Conservation (phyloP, 306 rosid genomes). For the Erythrophleum fordii region DNA sequence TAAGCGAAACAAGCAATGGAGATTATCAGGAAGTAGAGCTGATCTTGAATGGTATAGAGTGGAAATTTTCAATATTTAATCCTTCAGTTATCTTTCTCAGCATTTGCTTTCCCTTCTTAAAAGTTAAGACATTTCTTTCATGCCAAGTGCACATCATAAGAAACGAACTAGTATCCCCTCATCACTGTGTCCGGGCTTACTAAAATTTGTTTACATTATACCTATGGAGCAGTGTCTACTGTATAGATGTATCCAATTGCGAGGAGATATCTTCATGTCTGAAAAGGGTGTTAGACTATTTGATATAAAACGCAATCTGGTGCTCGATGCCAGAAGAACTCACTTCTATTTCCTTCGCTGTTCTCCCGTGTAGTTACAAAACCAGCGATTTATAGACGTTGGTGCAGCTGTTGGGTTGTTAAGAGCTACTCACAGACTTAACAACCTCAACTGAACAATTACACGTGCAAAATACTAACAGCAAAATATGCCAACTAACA, state of each 20-base stretch:
- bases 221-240: neutral
- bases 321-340: no score
- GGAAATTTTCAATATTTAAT: neutral
- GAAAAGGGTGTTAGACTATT: neutral
- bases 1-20: no score
- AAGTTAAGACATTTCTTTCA: neutral
- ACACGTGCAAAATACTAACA: no score
- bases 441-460: no score
- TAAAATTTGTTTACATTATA: neutral
- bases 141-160: neutral
- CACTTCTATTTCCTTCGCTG: no score
- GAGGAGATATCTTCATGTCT: neutral
- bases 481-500: no score
- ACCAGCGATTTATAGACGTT: no score
- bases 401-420: no score
- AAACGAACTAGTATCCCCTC: neutral
- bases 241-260: neutral
- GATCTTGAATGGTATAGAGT: neutral
- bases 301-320: no score
- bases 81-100: neutral
- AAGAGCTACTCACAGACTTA: no score
- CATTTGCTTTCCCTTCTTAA: slow-evolving; percentile 1
- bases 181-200: neutral
- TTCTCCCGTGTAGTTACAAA: no score
- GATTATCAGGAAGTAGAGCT: neutral